Evolutionary conservation across 148 eudicot genomes (phyloP).

Genomic region (Camellia sinensis): DNA sequence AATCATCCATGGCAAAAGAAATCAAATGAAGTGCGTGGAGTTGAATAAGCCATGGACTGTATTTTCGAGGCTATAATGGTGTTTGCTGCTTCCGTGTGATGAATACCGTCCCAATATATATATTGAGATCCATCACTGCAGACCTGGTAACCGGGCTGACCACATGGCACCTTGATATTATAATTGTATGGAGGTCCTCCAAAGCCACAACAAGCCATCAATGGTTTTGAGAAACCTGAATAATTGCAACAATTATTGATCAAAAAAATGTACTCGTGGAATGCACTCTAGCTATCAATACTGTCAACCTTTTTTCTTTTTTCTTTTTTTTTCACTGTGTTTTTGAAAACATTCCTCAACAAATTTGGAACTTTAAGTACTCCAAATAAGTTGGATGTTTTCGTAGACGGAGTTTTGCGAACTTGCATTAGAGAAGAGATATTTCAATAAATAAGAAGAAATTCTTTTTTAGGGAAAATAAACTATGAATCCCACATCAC

Average conservation of each 20-base stretch:
- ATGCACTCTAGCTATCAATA: not conserved
- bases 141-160: constrained; percentile 53
- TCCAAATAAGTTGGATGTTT: not conserved
- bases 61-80: constrained; percentile 58
- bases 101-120: constrained; percentile 88
- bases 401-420: no score
- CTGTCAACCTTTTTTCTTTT: not conserved
- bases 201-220: constrained; percentile 87
- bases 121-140: constrained; percentile 50
- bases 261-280: not conserved
- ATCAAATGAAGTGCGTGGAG: constrained; percentile 58
- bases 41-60: constrained; percentile 61
- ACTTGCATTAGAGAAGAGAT: not conserved
- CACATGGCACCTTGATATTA: constrained; percentile 56
- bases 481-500: no score
- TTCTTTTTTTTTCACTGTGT: not conserved
- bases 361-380: not conserved
- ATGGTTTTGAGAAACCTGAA: constrained; percentile 68
- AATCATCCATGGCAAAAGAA: constrained; percentile 59
- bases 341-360: not conserved
- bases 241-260: not conserved
- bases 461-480: no score
- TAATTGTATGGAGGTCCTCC: constrained; percentile 95
- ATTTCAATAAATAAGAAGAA: not conserved
- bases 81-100: constrained; percentile 90